Base-by-base conservation (phyloP, 2,329 filamentous ascomycete species). In the Shiraia sp. region DNA sequence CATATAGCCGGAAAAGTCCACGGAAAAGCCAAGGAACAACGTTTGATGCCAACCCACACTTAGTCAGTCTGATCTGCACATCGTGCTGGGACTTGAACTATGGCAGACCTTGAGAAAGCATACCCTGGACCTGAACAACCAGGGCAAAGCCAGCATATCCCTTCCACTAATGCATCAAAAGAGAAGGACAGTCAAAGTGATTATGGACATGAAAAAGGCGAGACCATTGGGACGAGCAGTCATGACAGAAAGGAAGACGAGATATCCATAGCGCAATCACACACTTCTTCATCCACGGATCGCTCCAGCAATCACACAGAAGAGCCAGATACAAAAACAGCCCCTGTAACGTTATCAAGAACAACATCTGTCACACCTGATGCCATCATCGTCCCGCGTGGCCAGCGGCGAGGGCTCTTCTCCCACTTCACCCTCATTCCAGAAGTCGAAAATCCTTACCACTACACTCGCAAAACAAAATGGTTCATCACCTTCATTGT, bases 401-500 rank as follows among this genome's bases (percentile, higher is more conserved):
- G 65, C 2, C 67, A 81, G 47, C 79, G 89, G 34, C 78, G 90
- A 57, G 91, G 91, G 0, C 73, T 95, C 2, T 77, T 96, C 33
- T 84, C 82, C 1, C 79, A 79, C 26, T 75, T 95, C 10, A 75
- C 87, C 1, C 46, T 95, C 23, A 75, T 95, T 12, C 86, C 90
- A 2, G 91, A 96, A 70, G 82, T 95, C 10, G 82, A 88, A 32
- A 77, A 85, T 23, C 87, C 90, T 0, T 83, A 85, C 45, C 80
- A 88, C 36, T 95, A 96, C 63, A 73, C 78, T 9, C 79, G 81
- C 24, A 79, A 73, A 35, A 88, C 81, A 10, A 96, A 96, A 81
- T 96, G 90, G 90, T 79, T 81, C 46, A 83, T 96, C 51, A 95
- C 90, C 0, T 56, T 82, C 25, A 80, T 92, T 33, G 81, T 96